Evolutionary conservation across 345 rosid species (phyloP).

Genomic region (Rhodomyrtus tomentosa): DNA sequence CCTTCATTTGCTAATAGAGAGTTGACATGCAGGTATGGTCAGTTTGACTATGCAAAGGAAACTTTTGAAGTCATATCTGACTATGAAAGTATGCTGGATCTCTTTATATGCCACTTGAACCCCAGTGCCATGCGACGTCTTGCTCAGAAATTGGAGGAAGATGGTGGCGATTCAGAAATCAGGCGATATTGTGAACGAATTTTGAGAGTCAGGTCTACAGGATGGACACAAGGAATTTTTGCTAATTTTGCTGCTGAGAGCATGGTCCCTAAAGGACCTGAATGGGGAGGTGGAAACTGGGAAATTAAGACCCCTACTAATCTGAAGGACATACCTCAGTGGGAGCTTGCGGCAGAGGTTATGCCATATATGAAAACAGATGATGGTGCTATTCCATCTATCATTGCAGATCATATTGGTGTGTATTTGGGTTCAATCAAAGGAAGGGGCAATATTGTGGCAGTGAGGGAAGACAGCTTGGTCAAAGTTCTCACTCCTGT

Average conservation of each 20-base stretch:
- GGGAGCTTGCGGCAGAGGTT: slow-evolving; percentile 97
- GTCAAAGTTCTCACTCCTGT: slow-evolving; percentile 47
- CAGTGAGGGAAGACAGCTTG: slow-evolving; percentile 79
- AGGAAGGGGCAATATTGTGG: slow-evolving; percentile 88
- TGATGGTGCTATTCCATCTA: slow-evolving; percentile 88
- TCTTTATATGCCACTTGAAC: slow-evolving; percentile 94
- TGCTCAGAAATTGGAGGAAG: slow-evolving; percentile 96
- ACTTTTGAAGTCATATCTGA: slow-evolving; percentile 95
- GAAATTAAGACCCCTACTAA: slow-evolving; percentile 86
- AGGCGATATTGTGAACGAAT: slow-evolving; percentile 93
- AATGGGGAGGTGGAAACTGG: slow-evolving; percentile 99
- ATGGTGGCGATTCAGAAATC: slow-evolving; percentile 68
- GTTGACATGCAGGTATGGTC: slow-evolving; percentile 72
- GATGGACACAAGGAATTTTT: slow-evolving; percentile 98
- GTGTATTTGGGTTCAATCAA: slow-evolving; percentile 85
- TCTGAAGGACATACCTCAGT: slow-evolving; percentile 75
- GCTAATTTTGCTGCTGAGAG: slow-evolving; percentile 99
- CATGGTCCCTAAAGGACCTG: slow-evolving; percentile 96
- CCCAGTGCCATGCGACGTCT: slow-evolving; percentile 98
- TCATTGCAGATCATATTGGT: slow-evolving; percentile 81
- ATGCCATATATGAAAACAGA: slow-evolving; percentile 97
- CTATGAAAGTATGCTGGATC: slow-evolving; percentile 89
- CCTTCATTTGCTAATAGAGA: not conserved
- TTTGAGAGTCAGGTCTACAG: slow-evolving; percentile 81
- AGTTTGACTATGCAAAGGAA: slow-evolving; percentile 91